Evolutionary conservation across 2,329 filamentous ascomycete genomes (phyloP).

Genomic region (Pestalotiopsis sp.): DNA sequence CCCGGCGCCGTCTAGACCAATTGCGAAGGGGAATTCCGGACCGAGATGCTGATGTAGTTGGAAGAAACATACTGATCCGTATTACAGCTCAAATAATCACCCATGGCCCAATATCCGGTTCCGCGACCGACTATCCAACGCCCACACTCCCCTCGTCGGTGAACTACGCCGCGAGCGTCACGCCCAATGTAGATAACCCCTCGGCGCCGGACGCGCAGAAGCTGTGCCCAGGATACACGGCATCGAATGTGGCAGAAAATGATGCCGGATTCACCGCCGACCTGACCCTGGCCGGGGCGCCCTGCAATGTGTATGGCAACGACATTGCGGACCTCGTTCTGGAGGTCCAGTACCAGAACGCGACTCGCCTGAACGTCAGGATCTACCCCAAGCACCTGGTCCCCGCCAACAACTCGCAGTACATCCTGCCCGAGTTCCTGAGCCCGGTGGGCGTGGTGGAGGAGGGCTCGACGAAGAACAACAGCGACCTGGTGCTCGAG

Average conservation of each 20-base stretch:
- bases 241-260: slow-evolving; percentile 58
- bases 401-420: slow-evolving; percentile 66
- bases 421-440: slow-evolving; percentile 64
- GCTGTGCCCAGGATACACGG: slow-evolving; percentile 70
- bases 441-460: slow-evolving; percentile 58
- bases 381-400: slow-evolving; percentile 70
- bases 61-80: background rate
- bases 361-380: slow-evolving; percentile 68
- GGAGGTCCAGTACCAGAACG: slow-evolving; percentile 67
- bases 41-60: background rate
- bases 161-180: slow-evolving; percentile 28
- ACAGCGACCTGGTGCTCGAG: slow-evolving; percentile 57
- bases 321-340: slow-evolving; percentile 71
- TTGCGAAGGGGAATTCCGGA: background rate
- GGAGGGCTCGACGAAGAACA: slow-evolving; percentile 43
- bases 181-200: slow-evolving; percentile 68
- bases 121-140: background rate
- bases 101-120: background rate
- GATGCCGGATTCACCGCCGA: slow-evolving; percentile 66
- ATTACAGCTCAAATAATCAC: background rate
- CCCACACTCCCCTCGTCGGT: background rate
- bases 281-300: slow-evolving; percentile 67
- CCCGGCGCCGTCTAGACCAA: background rate
- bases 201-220: slow-evolving; percentile 63
- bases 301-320: slow-evolving; percentile 78